A percentile compares a stretch with the other conserved stretches of the same genome.
phyloP scores from a whole-genome alignment of 495 filamentous ascomycete genomes.

The Rostrohypoxylon terebratum region DNA sequence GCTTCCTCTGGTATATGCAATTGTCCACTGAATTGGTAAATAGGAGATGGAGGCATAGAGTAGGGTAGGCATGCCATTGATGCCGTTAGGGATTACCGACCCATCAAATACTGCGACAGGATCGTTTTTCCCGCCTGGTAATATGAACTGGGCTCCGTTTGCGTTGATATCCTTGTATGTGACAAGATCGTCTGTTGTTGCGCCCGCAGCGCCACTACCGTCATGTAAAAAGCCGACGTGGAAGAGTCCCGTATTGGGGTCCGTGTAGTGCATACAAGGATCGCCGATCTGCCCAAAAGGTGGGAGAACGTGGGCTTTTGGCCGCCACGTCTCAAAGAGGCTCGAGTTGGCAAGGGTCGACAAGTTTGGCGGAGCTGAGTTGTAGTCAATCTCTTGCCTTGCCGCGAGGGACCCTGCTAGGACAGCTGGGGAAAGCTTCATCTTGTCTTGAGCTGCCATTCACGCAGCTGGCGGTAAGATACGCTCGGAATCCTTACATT shows the following conservation, averaged over 20 bases:
- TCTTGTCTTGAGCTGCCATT: constrained; percentile 17
- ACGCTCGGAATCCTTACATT: background rate
- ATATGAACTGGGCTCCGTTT: constrained; percentile 37
- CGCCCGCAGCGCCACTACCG: constrained; percentile 29
- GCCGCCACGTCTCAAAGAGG: constrained; percentile 44
- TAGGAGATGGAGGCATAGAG: constrained; percentile 51
- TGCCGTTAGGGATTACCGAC: constrained; percentile 40
- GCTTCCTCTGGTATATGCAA: constrained; percentile 49
- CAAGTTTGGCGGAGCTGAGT: constrained; percentile 41
- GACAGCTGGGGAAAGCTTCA: constrained; percentile 40
- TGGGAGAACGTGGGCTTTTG: constrained; percentile 42
- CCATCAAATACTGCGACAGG: constrained; percentile 43
- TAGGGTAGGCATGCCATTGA: constrained; percentile 42
- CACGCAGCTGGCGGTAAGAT: background rate
- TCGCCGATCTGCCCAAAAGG: constrained; percentile 43
- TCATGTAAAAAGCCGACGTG: constrained; percentile 41
- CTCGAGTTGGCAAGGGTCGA: constrained; percentile 38
- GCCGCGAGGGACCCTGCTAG: constrained; percentile 30
- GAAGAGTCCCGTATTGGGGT: constrained; percentile 43
- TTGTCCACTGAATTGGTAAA: constrained; percentile 52
- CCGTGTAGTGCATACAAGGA: constrained; percentile 46
- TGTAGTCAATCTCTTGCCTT: constrained; percentile 41
- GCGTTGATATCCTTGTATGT: constrained; percentile 41
- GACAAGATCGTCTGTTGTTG: constrained; percentile 42
- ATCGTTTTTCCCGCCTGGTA: constrained; percentile 39